Evolutionary conservation across 768 basidiomycete genomes (phyloP).

Genomic region (Lactarius quietus): DNA sequence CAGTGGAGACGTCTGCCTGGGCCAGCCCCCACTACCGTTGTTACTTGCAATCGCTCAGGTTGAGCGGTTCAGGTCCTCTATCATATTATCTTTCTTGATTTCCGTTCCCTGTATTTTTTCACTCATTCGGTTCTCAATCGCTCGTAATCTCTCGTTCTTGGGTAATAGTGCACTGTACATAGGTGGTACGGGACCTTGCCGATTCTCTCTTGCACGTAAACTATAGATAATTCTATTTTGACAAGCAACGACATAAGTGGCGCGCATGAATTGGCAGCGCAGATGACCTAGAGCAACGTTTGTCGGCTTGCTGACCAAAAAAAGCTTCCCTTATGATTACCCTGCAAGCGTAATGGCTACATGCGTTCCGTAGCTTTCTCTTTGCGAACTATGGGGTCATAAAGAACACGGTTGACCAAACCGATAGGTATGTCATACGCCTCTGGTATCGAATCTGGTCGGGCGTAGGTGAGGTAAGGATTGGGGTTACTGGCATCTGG

Average conservation of each 20-base stretch:
- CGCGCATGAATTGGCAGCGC: background rate
- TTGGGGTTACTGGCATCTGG: constrained; percentile 38
- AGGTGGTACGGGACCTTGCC: constrained; percentile 2
- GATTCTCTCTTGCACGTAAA: constrained; percentile 18
- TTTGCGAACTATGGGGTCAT: constrained; percentile 29
- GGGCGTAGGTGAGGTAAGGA: constrained; percentile 50
- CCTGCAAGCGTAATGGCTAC: background rate
- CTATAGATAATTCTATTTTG: constrained; percentile 22
- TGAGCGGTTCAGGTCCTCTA: constrained; percentile 4
- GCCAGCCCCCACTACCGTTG: constrained; percentile 30
- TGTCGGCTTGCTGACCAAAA: background rate
- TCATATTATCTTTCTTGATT: constrained; percentile 23
- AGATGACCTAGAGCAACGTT: background rate
- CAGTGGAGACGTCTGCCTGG: constrained; percentile 39
- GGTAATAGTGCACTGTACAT: constrained; percentile 17
- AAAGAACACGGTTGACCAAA: constrained; percentile 72
- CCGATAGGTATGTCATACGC: constrained; percentile 82
- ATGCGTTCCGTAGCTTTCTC: background rate
- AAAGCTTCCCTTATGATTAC: background rate
- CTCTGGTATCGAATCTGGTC: constrained; percentile 51
- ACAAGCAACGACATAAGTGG: constrained; percentile 14
- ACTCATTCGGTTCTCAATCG: constrained; percentile 10
- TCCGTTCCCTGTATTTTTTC: constrained; percentile 1
- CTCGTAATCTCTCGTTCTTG: constrained; percentile 6
- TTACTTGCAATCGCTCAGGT: constrained; percentile 11